Percentiles rank a stretch among this genome's conserved stretches.
phyloP scores from a whole-genome alignment of 768 basidiomycete genomes.

The Cystobasidium tubakii region DNA sequence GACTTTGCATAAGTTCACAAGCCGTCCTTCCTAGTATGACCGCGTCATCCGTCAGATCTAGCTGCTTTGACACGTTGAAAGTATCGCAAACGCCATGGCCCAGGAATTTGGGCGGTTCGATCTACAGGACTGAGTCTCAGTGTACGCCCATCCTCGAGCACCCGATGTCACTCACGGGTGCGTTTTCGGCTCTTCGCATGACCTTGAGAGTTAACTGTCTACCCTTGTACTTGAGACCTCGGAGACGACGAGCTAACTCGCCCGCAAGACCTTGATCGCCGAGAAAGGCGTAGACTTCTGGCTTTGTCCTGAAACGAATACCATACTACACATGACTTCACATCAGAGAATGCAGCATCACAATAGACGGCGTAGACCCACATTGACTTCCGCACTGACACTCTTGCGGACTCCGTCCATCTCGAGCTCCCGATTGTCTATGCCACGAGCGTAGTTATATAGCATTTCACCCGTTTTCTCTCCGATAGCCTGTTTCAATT shows the following conservation, averaged over 20 bases:
- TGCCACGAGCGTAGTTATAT: conserved; percentile 73
- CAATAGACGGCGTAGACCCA: neutral
- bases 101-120: conserved; percentile 86
- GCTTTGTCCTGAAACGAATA: conserved; percentile 78
- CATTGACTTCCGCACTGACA: conserved; percentile 68
- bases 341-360: neutral
- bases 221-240: conserved; percentile 64
- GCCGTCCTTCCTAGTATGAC: conserved; percentile 68
- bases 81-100: conserved; percentile 81
- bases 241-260: conserved; percentile 69
- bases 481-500: conserved; percentile 63
- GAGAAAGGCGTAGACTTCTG: conserved; percentile 61
- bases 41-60: conserved; percentile 62
- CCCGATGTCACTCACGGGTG: conserved; percentile 70
- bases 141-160: conserved; percentile 73
- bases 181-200: conserved; percentile 75
- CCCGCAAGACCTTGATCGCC: conserved; percentile 58
- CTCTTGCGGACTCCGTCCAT: conserved; percentile 80
- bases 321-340: conserved; percentile 51
- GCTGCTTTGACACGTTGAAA: conserved; percentile 66
- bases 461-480: conserved; percentile 75
- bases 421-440: conserved; percentile 73
- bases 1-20: conserved; percentile 65
- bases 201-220: conserved; percentile 75
- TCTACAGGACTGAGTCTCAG: conserved; percentile 79